Base-by-base conservation (phyloP, 108 stramenopile species). In the Skeletonema costatum region DNA sequence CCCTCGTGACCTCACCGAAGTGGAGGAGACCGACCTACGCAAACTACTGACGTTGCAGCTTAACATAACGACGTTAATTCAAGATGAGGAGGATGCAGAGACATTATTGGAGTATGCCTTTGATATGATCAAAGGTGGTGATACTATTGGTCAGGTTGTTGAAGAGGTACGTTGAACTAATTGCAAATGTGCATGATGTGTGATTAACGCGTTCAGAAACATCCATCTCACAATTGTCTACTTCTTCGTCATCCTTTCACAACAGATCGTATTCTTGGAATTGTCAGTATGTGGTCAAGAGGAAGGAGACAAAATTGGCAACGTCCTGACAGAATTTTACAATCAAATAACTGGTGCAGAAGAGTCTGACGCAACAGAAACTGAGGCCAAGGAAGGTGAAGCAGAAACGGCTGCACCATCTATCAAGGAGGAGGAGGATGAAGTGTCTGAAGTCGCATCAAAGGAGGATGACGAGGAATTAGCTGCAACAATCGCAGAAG, bases 61-160 rank as follows among this genome's bases (percentile, higher is more conserved):
- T 2, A 21, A 56, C 10, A 25, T 56, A 56, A 56, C 53, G 53
- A 56, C 19, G 7, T 56, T 56, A 11, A 56, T 56, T 56, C 53
- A 64, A 35, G 63, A 64, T 29, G 63, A 35, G 36, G 63, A 64
- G 8, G 63, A 64, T 39, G 63, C 63, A 3, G 63, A 64, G 33
- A 19, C 14, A 5, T 21, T 64, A 21, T 21, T 64, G 7, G 63
- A 64, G 8, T 64, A 64, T 39, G 63, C 63, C 35, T 39, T 64
- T 39, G 63, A 64, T 35, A 64, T 64, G 63, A 39, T 64, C 63
- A 39, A 64, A 35, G 63, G 63, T 11, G 63, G 63, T 1, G 38
- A 64, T 6, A 39, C 3, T 21, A 39, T 39, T 17, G 63, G 63
- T 8, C 63, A 64, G 36, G 63, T 64, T 5, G 63, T 39, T 0